Conservation (phyloP, 208 protist genomes). For the Crithidia sp. region DNA sequence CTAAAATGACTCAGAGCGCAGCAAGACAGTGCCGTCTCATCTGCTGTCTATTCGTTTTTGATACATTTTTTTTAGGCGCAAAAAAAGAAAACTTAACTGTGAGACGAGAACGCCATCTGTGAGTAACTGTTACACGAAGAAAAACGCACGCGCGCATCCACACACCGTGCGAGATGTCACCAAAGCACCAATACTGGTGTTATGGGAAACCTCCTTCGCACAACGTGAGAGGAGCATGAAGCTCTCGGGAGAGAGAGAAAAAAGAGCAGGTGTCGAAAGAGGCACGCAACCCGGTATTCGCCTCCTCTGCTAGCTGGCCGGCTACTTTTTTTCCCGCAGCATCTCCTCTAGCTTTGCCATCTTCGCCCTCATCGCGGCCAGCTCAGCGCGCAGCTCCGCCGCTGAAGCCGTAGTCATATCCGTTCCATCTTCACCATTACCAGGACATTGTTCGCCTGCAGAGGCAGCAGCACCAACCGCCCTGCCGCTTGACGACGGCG, state of each 20-base stretch:
- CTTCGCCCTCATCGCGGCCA: conserved; percentile 60
- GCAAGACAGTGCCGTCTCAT: no score
- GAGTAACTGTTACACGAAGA: no score
- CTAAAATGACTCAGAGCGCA: no score
- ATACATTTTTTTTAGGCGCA: background rate
- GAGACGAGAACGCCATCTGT: no score
- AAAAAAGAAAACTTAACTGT: background rate
- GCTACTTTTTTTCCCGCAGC: conserved; percentile 38
- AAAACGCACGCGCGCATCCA: no score
- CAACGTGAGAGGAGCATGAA: no score
- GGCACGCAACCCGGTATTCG: background rate
- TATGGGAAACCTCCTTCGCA: no score
- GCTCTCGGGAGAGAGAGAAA: conserved; percentile 11
- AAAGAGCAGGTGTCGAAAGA: conserved; percentile 4
- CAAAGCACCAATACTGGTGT: no score
- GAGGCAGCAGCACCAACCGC: background rate
- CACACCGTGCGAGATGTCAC: no score
- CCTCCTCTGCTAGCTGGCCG: background rate
- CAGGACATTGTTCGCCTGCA: background rate
- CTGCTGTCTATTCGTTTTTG: background rate
- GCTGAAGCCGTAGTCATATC: background rate
- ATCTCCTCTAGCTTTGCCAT: conserved; percentile 61
- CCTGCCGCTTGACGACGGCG: background rate
- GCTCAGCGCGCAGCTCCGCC: conserved; percentile 39
- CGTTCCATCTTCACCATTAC: background rate